Base-by-base conservation (phyloP, 306 rosid species). In the Begonia fuchsioides region DNA sequence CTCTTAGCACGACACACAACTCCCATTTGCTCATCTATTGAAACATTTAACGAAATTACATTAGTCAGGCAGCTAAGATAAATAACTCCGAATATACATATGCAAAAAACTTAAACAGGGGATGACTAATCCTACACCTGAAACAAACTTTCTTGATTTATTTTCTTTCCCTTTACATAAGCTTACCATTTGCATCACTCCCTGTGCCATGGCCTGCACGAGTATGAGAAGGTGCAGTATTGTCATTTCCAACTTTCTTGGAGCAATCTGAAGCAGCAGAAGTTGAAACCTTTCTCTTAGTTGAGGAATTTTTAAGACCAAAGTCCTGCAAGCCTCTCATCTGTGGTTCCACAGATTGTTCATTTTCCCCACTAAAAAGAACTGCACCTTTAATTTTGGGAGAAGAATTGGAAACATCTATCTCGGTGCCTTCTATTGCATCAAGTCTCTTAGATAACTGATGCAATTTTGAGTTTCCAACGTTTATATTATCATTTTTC, bases 311-410 rank as follows among this genome's bases (percentile, higher is more conserved):
- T 67, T 45, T 59, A 43, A 64, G 83, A 55, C 80, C 80, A 53
- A 70, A 61, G 48, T 77, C 77, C 69, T 82, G 87, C 76, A 83
- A 73, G 69, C 65, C 86, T 74, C 77, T 72, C 79, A 68, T 65
- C 43, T 71, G 70, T 52, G 83, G 79, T 15, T 49, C 50, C 47
- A 38, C 74, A 61, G 61, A 61, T 56, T 62, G 63, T 63, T 73
- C 76, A 51, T 75, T 76, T 41, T 77, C 74, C 12, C 73, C 74
- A 38, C 70, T 72, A 17, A 56, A 57, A 56, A 65, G 80, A 68
- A 57, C 65, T 49, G 70, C 76, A 59, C 68, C 87, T 56, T 53
- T 63, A 44, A 56, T 44, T 17, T 60, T 65, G 57, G 62, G 63
- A 59, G 41, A 44, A 63, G 62, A 48, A 18, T 65, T 65, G 13